A percentile compares a stretch with the other conserved stretches of the same genome.
phyloP scores from a whole-genome alignment of 345 rosid genomes.

The Excoecaria agallocha region DNA sequence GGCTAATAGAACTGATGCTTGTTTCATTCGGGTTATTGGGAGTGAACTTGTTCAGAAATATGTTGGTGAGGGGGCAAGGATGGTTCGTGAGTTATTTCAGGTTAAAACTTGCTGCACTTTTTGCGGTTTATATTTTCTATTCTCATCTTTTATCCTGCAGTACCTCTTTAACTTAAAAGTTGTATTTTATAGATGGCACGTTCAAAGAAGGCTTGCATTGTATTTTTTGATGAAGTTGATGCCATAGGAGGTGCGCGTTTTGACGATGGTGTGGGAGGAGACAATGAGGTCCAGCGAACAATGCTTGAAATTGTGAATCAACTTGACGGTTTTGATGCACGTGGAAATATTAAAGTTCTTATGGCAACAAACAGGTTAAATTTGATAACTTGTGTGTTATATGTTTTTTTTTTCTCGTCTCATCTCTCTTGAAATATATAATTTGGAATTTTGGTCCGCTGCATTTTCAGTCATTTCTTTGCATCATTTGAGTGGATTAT shows the following conservation, averaged over 20 bases:
- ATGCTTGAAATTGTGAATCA: slow-evolving; percentile 87
- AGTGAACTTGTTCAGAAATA: slow-evolving; percentile 98
- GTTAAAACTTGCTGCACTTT: slow-evolving; percentile 32
- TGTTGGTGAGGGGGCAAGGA: slow-evolving; percentile 95
- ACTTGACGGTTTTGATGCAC: slow-evolving; percentile 85
- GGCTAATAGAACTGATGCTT: slow-evolving; percentile 95
- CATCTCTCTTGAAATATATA: not conserved
- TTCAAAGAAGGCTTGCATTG: slow-evolving; percentile 76
- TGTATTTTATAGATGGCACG: slow-evolving; percentile 61
- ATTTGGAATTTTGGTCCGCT: not conserved
- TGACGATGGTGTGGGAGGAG: slow-evolving; percentile 80
- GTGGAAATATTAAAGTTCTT: slow-evolving; percentile 91
- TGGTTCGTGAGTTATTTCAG: slow-evolving; percentile 96
- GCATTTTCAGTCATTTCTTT: not conserved
- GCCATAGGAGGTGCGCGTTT: slow-evolving; percentile 86
- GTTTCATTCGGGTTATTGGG: slow-evolving; percentile 93
- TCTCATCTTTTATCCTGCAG: not conserved
- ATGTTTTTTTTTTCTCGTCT: not conserved
- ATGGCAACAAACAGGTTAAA: slow-evolving; percentile 95
- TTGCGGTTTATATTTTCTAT: not conserved
- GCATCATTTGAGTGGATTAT: not conserved
- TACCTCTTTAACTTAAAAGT: not conserved
- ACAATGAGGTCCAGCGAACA: slow-evolving; percentile 72
- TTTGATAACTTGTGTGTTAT: not conserved
- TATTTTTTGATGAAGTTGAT: slow-evolving; percentile 80